Evolutionary conservation across 805 yeast species (phyloP), one percentile per base, ranked within the genome.

Genomic region (Wickerhamomyces bisporus): DNA sequence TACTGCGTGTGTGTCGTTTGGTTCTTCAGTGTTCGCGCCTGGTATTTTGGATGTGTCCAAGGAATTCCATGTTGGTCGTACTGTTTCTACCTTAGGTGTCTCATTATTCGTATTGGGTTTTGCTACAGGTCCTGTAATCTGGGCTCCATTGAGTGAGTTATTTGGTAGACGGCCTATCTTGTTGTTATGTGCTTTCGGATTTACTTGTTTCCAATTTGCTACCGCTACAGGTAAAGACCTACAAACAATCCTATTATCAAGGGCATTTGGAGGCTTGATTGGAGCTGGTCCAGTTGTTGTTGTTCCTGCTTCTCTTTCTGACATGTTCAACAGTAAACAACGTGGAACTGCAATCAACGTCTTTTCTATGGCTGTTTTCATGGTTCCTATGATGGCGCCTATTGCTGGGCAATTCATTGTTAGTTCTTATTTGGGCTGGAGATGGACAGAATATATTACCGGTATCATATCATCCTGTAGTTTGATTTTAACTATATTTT

Each of bases 281-380:
- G 95, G 95, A 47, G 86, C 93, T 15, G 87, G 93, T 29, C 87
- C 94, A 1, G 60, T 88, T 52, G 91, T 85, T 19, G 87, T 86
- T 29, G 87, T 80, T 9, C 95, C 95, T 19, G 95, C 95, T 35
- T 73, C 82, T 0, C 80, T 87, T 66, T 84, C 94, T 8, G 96
- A 88, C 59, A 70, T 86, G 70, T 86, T 77, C 55, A 75, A 73
- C 45, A 77, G 77, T 41, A 58, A 57, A 27, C 55, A 68, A 18
- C 75, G 96, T 62, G 96, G 96, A 49, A 73, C 70, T 36, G 94
- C 95, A 23, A 68, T 86, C 49, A 67, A 80, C 9, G 45, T 81
- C 14, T 87, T 87, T 50, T 70, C 86, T 1, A 71, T 83, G 65
- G 77, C 81, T 33, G 86, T 86, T 26, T 83, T 85, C 48, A 67